Evolutionary conservation across 768 basidiomycete genomes (phyloP), one percentile per base, ranked within the genome.

Genomic region (Chiua virens): DNA sequence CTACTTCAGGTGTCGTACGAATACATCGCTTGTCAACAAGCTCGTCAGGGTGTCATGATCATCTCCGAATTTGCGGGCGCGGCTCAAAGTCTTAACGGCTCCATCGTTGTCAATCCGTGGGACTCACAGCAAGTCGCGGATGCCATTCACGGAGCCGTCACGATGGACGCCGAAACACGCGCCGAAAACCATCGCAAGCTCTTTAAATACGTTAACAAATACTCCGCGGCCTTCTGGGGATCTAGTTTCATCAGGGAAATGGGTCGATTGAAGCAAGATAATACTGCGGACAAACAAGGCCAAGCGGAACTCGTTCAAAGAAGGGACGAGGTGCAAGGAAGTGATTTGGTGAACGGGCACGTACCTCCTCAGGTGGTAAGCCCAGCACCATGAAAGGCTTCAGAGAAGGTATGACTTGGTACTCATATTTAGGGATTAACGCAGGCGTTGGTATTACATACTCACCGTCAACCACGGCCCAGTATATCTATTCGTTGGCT

Each of bases 31-130:
- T 94, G 92, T 60, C 97, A 98, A 64, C 86, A 92, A 62, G 83
- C 87, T 36, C 82, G 88, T 13, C 92, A 98, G 66, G 97, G 97
- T 37, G 90, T 90, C 17, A 92, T 99, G 88, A 97, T 99, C 67
- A 79, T 99, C 13, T 97, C 94, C 61, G 97, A 99, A 69, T 98
- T 99, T 59, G 96, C 97, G 4, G 97, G 97, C 25, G 97, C 97
- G 10, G 95, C 93, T 15, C 95, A 98, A 72, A 89, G 86, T 57
- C 73, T 99, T 55, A 98, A 98, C 67, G 97, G 97, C 20, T 90
- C 89, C 30, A 79, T 99, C 59, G 93, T 99, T 65, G 93, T 98
- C 63, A 99, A 99, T 75, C 97, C 97, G 20, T 95, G 97, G 96
- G 97, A 98, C 69, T 89, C 89, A n/a, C 95, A 98, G 69, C 87